Evolutionary conservation across 2,329 filamentous ascomycete genomes (phyloP), one percentile per base, ranked within the genome.

Genomic region (Hypoxylon sp.): DNA sequence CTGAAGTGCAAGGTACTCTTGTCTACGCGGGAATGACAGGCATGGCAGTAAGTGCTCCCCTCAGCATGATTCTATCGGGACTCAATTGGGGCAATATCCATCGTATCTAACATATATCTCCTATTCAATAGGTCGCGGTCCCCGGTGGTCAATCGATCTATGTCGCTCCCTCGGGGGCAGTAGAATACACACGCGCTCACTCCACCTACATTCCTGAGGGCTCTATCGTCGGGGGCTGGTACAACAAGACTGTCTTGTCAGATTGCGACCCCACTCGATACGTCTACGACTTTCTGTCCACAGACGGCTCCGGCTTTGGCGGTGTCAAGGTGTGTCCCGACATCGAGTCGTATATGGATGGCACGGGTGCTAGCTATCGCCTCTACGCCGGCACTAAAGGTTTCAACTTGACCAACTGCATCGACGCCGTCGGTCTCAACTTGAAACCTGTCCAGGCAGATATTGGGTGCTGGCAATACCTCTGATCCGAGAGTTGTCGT

Each of bases 131-230:
- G 78, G 83, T 87, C 30, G 74, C 82, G 29, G 88, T 90, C 3
- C 88, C 88, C 4, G 88, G 88, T 27, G 89, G 89, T 25, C 88
- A 91, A 71, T 77, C 82, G 61, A 81, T 90, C 70, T 91, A 87
- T 75, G 81, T 91, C 61, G 79, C 78, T 2, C 79, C 83, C 2
- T 76, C 81, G 25, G 89, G 88, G 5, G 78, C 81, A 8, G 75
- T 91, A 61, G 79, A 81, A 58, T 91, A 86, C 78, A 87, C 87
- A 0, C 67, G 72, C 19, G 81, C 88, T 0, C 87, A 90, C 78
- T 88, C 86, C 0, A 77, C 76, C 2, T 78, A 72, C 60, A 83
- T 84, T 4, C 87, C 88, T 0, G 66, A 76, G 0, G 87, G 86
- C 8, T 83, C 86, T 6, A 75, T 82, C 37, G 56, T 78, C 14